Evolutionary conservation across 805 yeast species (phyloP).

Genomic region (Lachancea lanzarotensis): DNA sequence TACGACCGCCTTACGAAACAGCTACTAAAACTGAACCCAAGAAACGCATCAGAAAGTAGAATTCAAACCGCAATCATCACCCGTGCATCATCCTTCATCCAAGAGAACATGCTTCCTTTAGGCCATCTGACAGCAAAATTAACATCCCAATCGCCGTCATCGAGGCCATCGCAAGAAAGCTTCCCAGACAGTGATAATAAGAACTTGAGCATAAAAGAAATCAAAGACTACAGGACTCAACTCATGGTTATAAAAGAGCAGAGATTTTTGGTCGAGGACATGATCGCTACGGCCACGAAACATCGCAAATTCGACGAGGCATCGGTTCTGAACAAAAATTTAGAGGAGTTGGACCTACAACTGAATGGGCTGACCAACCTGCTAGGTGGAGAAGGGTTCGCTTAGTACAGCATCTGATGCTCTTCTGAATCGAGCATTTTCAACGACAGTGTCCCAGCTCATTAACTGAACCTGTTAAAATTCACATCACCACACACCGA

Average conservation of each 20-base stretch:
- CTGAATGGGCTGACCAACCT: slow-evolving; percentile 39
- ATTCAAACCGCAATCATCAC: slow-evolving; percentile 50
- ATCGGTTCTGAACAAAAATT: slow-evolving; percentile 48
- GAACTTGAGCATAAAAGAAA: slow-evolving; percentile 43
- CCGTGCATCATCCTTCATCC: slow-evolving; percentile 54
- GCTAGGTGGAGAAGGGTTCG: slow-evolving; percentile 52
- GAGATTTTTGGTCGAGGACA: slow-evolving; percentile 57
- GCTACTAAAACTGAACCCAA: slow-evolving; percentile 32
- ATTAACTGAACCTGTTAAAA: not conserved
- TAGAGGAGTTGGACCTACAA: slow-evolving; percentile 49
- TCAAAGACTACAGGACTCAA: slow-evolving; percentile 59
- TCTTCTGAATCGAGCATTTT: not conserved
- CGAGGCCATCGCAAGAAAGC: slow-evolving; percentile 10
- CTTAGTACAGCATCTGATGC: not conserved
- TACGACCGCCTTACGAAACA: slow-evolving; percentile 47
- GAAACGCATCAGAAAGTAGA: slow-evolving; percentile 39
- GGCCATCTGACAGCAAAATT: slow-evolving; percentile 50
- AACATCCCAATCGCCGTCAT: slow-evolving; percentile 19
- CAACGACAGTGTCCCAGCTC: not conserved
- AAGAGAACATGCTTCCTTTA: slow-evolving; percentile 57
- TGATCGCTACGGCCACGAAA: slow-evolving; percentile 55
- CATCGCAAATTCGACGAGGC: slow-evolving; percentile 75
- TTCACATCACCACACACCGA: not conserved
- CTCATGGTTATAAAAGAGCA: slow-evolving; percentile 87
- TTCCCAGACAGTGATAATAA: slow-evolving; percentile 14